Percentiles rank a stretch among this genome's conserved stretches.
Conservation (phyloP, 2,329 filamentous ascomycete species). For the Fusarium haematococcum region DNA sequence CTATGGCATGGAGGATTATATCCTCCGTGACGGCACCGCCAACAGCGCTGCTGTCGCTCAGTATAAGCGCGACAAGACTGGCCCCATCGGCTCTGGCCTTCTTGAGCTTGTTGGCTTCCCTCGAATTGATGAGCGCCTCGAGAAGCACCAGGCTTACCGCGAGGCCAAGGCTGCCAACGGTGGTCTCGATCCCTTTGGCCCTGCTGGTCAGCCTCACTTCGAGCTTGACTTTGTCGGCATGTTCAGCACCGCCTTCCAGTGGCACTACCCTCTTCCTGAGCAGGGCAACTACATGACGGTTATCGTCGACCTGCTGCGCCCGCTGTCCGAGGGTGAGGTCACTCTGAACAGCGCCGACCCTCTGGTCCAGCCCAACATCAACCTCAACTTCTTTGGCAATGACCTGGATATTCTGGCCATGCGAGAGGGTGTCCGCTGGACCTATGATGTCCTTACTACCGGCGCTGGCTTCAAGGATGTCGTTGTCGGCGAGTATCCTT, state of each 20-base stretch:
- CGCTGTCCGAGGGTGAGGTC: slow-evolving; percentile 63
- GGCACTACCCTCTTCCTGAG: slow-evolving; percentile 57
- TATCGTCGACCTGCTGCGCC: slow-evolving; percentile 61
- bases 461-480: slow-evolving; percentile 69
- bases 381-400: slow-evolving; percentile 69
- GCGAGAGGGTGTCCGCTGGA: slow-evolving; percentile 67
- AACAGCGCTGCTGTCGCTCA: slow-evolving; percentile 48
- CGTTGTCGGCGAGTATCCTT: slow-evolving; percentile 66
- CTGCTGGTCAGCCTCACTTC: slow-evolving; percentile 69
- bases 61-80: slow-evolving; percentile 46
- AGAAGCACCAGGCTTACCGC: slow-evolving; percentile 60
- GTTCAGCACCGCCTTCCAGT: slow-evolving; percentile 64
- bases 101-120: slow-evolving; percentile 67
- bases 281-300: slow-evolving; percentile 66
- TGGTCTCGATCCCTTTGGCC: slow-evolving; percentile 65
- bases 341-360: slow-evolving; percentile 67
- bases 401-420: slow-evolving; percentile 68
- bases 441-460: slow-evolving; percentile 67
- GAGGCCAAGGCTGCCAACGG: slow-evolving; percentile 56
- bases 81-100: slow-evolving; percentile 55
- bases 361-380: slow-evolving; percentile 68
- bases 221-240: slow-evolving; percentile 72
- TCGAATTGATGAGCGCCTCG: slow-evolving; percentile 66
- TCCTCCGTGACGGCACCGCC: slow-evolving; percentile 53
- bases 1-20: slow-evolving; percentile 53